Evolutionary conservation across 2,329 filamentous ascomycete genomes (phyloP), one percentile per base, ranked within the genome.

Genomic region (Aspergillus caelatus): DNA sequence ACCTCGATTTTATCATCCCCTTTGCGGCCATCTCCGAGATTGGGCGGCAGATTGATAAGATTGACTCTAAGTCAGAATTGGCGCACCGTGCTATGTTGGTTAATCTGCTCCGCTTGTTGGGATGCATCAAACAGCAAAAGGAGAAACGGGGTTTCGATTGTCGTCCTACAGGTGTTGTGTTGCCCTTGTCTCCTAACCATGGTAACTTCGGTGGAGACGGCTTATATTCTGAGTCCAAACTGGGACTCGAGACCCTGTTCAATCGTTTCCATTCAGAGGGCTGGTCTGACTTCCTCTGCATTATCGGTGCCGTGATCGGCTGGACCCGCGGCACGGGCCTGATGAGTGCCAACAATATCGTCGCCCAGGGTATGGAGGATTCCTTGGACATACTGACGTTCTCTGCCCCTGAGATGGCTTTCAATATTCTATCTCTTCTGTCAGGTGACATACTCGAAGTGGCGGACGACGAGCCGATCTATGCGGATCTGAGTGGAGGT

Each of bases 1-100:
- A 99, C 80, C 87, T 99, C 43, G 95, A 99, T 81, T 97, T 90
- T 77, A 90, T 99, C 67, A 87, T 99, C 68, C 95, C 95, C 14
- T 99, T 99, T 77, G 95, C 95, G 66, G 95, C 95, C 72, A 99
- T 99, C 69, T 92, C 95, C 0, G 95, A 98, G 83, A 97, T 97
- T 71, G 95, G 96, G 58, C 94, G 95, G 79, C 98, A 41, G 3
- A 41, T 99, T 65, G 95, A 99, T 76, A 90, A 85, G 77, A 94
- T 99, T 68, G 96, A 99, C 80, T 97, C 94, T 68, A 96, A 95
- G 81, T 98, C 95, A 16, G 95, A 99, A 83, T 89, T 99, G 68
- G 95, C 95, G 70, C 95, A 99, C 79, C 92, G 95, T 68, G 97
- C 99, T 83, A 98, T 99, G 95, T 84, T 99, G 78, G 99, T 95